phyloP scores from a whole-genome alignment of 805 yeast species.

The Candida sphagnicola region DNA sequence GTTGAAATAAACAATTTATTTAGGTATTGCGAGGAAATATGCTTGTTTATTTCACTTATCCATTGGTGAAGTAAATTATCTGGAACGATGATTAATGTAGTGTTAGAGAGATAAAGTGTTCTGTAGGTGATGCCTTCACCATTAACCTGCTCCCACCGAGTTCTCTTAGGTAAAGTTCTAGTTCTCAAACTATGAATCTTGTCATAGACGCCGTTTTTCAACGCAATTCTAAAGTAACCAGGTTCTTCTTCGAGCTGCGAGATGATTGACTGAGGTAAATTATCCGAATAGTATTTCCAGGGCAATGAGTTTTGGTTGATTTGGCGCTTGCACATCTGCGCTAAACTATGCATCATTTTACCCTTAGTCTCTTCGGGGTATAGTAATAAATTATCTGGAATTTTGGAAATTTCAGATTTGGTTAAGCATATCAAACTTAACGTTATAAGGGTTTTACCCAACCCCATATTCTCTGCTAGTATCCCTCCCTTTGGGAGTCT shows the following conservation, averaged over 20 bases:
- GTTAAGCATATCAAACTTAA: conserved; percentile 54
- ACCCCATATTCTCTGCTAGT: conserved; percentile 65
- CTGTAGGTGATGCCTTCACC: conserved; percentile 17
- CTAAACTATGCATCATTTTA: no score
- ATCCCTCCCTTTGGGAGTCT: conserved; percentile 57
- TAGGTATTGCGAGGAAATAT: conserved; percentile 38
- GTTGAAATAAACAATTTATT: conserved; percentile 27
- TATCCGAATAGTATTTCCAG: conserved; percentile 48
- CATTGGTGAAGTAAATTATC: conserved; percentile 67
- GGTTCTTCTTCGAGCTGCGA: conserved; percentile 32
- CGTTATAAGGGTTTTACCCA: conserved; percentile 62
- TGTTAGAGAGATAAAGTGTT: conserved; percentile 41
- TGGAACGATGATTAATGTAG: conserved; percentile 62
- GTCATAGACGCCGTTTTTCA: conserved; percentile 16
- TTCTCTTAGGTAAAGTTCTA: conserved; percentile 14
- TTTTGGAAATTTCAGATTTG: conserved; percentile 44
- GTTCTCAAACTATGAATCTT: conserved; percentile 16
- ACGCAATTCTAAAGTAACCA: conserved; percentile 41
- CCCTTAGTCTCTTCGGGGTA: conserved; percentile 10
- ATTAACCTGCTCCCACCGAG: conserved; percentile 9
- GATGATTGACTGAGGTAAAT: conserved; percentile 43
- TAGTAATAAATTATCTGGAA: conserved; percentile 32
- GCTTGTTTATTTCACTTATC: conserved; percentile 56
- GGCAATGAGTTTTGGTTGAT: conserved; percentile 50
- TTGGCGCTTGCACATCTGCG: conserved; percentile 38